phyloP scores from a whole-genome alignment of 148 eudicot genomes.

The Camellia japonica region DNA sequence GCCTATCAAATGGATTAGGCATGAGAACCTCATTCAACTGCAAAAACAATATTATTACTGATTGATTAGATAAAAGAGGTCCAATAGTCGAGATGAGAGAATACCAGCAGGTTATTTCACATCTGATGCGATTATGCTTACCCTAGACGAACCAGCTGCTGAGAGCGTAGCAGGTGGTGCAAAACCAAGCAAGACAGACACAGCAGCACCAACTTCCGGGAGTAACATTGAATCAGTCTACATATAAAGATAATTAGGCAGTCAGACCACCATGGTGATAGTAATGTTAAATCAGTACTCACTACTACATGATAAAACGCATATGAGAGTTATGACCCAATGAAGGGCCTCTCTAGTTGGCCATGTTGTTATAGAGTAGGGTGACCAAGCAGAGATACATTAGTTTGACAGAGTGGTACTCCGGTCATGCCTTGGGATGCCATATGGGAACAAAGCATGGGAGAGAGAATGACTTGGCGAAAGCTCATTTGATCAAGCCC shows the following conservation, averaged over 20 bases:
- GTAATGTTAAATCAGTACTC: no score
- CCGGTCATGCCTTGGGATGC: no score
- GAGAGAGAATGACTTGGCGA: no score
- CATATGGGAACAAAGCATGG: no score
- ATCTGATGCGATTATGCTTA: slow-evolving; percentile 10
- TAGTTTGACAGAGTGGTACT: no score
- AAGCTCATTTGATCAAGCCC: no score
- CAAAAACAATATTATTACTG: slow-evolving; percentile 19
- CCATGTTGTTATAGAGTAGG: no score
- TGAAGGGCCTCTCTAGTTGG: no score
- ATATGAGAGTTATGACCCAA: no score
- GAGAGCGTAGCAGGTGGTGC: slow-evolving; percentile 76
- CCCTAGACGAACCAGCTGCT: slow-evolving; percentile 77
- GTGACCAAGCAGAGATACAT: no score
- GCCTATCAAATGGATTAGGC: slow-evolving; percentile 95
- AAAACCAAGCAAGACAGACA: slow-evolving; percentile 89
- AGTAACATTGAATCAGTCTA: slow-evolving; percentile 56
- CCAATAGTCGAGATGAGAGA: slow-evolving; percentile 4
- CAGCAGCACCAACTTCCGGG: slow-evolving; percentile 80
- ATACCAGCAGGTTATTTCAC: background rate
- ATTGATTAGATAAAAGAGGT: background rate
- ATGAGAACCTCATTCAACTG: slow-evolving; percentile 82
- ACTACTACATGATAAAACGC: no score
- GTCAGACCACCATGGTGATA: background rate
- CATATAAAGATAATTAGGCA: slow-evolving; percentile 13